Base-by-base conservation (phyloP, 148 eudicot genomes). In the Polygonum maritimum region DNA sequence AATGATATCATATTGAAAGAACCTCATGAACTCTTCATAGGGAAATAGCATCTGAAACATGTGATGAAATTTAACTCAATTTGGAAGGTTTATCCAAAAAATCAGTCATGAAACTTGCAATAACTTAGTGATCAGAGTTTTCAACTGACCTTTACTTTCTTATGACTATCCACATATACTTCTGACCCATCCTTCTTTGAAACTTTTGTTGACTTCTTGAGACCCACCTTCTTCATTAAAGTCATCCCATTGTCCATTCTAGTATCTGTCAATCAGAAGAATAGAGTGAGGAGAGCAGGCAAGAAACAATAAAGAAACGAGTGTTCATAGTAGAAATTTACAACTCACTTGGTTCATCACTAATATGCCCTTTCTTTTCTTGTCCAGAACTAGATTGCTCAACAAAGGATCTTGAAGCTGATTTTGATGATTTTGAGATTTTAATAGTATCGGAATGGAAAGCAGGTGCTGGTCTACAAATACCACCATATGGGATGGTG, bases 1-100 rank as follows among this genome's bases (percentile, higher is more conserved):
- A 74, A 78, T 83, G 70, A 76, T 84, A 67, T 90, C 89, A 77
- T 69, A 81, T 72, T 90, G 86, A 72, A 89, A 94, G 79, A 83
- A 82, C 87, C 81, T 90, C 78, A 82, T 78, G 78, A 88, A 91
- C 82, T 88, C 94, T 76, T 91, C 93, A 70, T 88, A 94, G 16
- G 98, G 92, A 83, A 91, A 94, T 47, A 94, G 83, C 90, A 90
- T 91, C 98, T 94, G 91, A 77, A 40, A 82, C 76, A 76, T 47
- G 57, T 45, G 67, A 75, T 15, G 78, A 26, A 52, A 26, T 5
- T 45, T 48, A 22, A 36, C 13, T 74, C 76, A 51, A 12, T 74
- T 73, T 13, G 38, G 10, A 22, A 75, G 7, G 47, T 35, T 26
- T 38, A 48, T 48, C 60, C 45, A 51, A 51, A 15, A 54, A 22